Evolutionary conservation across 345 rosid genomes (phyloP).

Genomic region (Linum lewisii): DNA sequence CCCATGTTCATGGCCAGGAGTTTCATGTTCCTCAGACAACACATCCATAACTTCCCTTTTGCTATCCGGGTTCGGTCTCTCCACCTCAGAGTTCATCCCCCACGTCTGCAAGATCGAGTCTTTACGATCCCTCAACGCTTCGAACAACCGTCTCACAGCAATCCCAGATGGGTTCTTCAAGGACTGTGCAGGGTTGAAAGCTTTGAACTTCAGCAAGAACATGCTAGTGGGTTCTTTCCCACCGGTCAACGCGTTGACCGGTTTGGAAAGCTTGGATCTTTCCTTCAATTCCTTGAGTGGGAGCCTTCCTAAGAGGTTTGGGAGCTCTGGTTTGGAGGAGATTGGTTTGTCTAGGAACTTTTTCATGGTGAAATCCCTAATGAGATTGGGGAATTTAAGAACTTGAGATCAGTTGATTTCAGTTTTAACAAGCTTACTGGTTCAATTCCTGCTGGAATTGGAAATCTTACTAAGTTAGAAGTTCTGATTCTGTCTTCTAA

Average conservation of each 20-base stretch:
- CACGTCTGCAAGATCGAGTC: constrained; percentile 43
- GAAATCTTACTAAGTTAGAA: constrained; percentile 38
- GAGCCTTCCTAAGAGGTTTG: constrained; percentile 36
- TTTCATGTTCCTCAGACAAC: constrained; percentile 31
- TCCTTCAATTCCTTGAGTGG: constrained; percentile 38
- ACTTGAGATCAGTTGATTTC: constrained; percentile 44
- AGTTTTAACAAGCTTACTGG: constrained; percentile 38
- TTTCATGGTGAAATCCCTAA: constrained; percentile 42
- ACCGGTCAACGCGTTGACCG: constrained; percentile 34
- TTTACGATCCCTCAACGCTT: constrained; percentile 43
- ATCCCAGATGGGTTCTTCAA: constrained; percentile 39
- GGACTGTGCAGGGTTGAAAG: constrained; percentile 41
- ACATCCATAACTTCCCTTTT: constrained; percentile 24
- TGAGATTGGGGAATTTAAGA: constrained; percentile 24
- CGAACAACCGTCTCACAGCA: constrained; percentile 35
- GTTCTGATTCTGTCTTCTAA: constrained; percentile 45
- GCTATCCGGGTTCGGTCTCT: constrained; percentile 31
- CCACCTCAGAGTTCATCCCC: constrained; percentile 32
- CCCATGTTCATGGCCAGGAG: constrained; percentile 54
- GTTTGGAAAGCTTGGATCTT: constrained; percentile 48
- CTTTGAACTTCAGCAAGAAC: constrained; percentile 48
- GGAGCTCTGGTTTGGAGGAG: constrained; percentile 29
- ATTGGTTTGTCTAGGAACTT: constrained; percentile 35
- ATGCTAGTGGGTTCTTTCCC: constrained; percentile 32
- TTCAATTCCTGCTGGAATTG: constrained; percentile 37